Percentiles rank a stretch among this genome's conserved stretches.
Evolutionary conservation across 73 alveolate genomes (phyloP).

Genomic region (Tetrahymena elliotti): DNA sequence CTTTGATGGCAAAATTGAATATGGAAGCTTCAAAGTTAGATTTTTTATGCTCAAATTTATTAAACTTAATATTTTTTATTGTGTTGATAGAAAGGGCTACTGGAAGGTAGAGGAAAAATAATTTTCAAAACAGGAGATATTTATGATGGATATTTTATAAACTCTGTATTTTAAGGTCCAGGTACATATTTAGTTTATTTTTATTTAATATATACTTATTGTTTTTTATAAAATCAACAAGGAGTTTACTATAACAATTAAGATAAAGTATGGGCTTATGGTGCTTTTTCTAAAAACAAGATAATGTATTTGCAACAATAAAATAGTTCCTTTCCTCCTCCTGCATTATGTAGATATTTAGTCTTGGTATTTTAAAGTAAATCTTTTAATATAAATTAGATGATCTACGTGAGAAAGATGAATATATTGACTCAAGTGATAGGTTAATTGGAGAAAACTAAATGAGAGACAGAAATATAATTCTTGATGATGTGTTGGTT

Average conservation of each 20-base stretch:
- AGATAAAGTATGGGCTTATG: background rate
- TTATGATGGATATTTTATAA: background rate
- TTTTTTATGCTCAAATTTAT: background rate
- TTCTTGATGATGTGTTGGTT: background rate
- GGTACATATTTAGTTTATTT: background rate
- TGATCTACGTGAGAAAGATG: background rate
- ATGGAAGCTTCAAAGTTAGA: background rate
- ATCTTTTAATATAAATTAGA: background rate
- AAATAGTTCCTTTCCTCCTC: background rate
- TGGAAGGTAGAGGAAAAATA: background rate
- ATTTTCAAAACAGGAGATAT: background rate
- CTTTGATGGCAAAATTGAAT: background rate
- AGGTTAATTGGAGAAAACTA: background rate
- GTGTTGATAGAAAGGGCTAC: background rate
- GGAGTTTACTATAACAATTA: background rate
- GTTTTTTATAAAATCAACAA: background rate
- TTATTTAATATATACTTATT: background rate
- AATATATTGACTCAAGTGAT: background rate
- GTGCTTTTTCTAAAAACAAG: background rate
- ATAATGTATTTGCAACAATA: background rate
- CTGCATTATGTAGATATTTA: background rate
- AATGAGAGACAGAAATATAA: background rate
- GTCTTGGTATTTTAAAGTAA: no score
- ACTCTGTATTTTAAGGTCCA: background rate
- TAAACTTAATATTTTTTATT: background rate